Base-by-base conservation (phyloP, 2,329 filamentous ascomycete genomes). In the Fusarium sp. region DNA sequence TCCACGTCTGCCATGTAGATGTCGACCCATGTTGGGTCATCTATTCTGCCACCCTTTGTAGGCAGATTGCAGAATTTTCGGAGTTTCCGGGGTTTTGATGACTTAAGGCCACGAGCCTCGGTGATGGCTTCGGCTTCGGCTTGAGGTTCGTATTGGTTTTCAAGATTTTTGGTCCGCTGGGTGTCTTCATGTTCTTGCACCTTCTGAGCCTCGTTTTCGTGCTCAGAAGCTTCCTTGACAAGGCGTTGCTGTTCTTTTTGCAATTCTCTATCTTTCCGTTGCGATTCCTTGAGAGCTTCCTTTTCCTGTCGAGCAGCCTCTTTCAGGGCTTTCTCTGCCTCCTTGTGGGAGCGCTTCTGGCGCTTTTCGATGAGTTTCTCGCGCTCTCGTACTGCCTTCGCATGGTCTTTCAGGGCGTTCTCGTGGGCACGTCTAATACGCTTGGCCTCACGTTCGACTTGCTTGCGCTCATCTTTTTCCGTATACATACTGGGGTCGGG, bases 1-100 rank as follows among this genome's bases (percentile, higher is more conserved):
- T 97, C 94, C 68, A 96, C 90, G 57, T 90, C 91, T 64, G 92
- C 88, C 93, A 98, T 96, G 76, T 90, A 91, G 5, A 97, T 88
- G 47, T 91, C 86, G 2, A 94, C 84, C 94, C 95, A 97, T 20
- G 91, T 89, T 8, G 87, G 83, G 79, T 97, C 94, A 46, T 86
- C 83, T 66, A 85, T 83, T 11, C 89, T 90, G 57, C 85, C 79
- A 15, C 80, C 82, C 62, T 84, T 85, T 25, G 84, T 81, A 1
- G 92, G 94, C 6, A 95, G 82, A 74, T 91, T 90, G 82, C 94
- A 96, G 80, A 98, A 97, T 77, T 93, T 95, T 65, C 89, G 88
- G 55, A 92, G 86, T 75, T 91, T 91, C 75, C 81, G 82, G 18
- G 80, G 77, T 67, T 82, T 81, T 31, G 73, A 38, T 20, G 77